Evolutionary conservation across 2,329 filamentous ascomycete genomes (phyloP).

Genomic region (Talaromyces islandicus): DNA sequence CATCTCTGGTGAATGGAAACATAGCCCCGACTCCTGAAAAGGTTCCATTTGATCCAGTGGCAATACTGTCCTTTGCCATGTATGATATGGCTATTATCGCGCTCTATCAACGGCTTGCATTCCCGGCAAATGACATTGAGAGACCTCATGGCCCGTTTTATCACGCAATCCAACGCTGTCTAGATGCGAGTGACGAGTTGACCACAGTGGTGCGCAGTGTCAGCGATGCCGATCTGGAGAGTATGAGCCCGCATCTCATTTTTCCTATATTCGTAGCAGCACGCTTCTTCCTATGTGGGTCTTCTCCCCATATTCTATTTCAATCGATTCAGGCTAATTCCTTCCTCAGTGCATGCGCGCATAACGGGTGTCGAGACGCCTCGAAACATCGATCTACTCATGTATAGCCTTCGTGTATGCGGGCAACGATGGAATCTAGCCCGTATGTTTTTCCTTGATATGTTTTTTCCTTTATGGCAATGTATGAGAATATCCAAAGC

Average conservation of each 20-base stretch:
- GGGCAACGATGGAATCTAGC: constrained; percentile 3
- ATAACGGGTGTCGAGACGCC: background rate
- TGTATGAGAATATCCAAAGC: background rate
- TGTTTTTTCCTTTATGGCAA: background rate
- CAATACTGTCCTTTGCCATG: constrained; percentile 1
- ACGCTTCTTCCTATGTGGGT: background rate
- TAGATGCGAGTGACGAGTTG: constrained; percentile 3
- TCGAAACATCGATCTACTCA: background rate
- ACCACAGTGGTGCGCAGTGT: constrained; percentile 1
- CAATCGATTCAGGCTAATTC: background rate
- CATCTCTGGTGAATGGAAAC: background rate
- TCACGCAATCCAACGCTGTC: background rate
- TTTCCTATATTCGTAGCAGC: constrained; percentile 2
- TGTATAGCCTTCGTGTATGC: background rate
- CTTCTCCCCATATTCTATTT: background rate
- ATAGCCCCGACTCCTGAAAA: background rate
- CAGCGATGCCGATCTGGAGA: background rate
- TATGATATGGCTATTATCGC: constrained; percentile 1
- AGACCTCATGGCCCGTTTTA: background rate
- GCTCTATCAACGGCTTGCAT: background rate
- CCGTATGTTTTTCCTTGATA: background rate
- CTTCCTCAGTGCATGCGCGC: background rate
- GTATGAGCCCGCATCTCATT: constrained; percentile 3
- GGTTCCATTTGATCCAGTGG: background rate
- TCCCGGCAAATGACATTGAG: constrained; percentile 1